Conservation (phyloP, 139 green algal species). For the Ettlia oleoabundans region DNA sequence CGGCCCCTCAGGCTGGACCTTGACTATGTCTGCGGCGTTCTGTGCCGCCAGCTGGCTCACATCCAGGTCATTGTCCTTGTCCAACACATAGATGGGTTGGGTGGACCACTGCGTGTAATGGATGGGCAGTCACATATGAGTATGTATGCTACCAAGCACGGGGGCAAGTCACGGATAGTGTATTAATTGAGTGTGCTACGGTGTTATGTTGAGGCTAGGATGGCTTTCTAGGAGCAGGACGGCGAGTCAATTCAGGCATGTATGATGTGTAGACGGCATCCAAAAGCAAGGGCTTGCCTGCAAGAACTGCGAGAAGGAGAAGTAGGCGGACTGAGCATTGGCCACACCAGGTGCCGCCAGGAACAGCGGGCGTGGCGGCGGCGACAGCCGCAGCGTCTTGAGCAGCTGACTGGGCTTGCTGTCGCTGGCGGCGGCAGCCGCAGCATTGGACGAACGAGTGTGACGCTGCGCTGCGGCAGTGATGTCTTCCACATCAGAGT, state of each 20-base stretch:
- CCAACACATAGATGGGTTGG: slow-evolving; percentile 90
- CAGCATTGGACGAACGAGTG: neutral
- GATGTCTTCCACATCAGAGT: slow-evolving; percentile 22
- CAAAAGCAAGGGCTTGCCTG: neutral
- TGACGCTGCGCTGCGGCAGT: neutral
- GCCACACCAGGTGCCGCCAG: slow-evolving; percentile 88
- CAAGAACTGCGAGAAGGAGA: slow-evolving; percentile 67
- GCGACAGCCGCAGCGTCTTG: slow-evolving; percentile 70
- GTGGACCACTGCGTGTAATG: slow-evolving; percentile 63
- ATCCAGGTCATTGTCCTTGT: slow-evolving; percentile 93
- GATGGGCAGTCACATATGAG: neutral
- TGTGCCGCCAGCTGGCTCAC: slow-evolving; percentile 64
- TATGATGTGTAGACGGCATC: too few species aligned
- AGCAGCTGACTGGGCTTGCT: slow-evolving; percentile 71
- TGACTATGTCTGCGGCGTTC: slow-evolving; percentile 83
- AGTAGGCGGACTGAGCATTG: slow-evolving; percentile 88
- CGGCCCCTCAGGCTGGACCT: slow-evolving; percentile 77
- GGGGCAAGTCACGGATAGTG: too few species aligned
- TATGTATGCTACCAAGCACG: neutral
- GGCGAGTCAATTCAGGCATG: too few species aligned
- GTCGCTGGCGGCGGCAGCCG: neutral
- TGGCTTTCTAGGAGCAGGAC: too few species aligned
- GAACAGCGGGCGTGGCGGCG: slow-evolving; percentile 76
- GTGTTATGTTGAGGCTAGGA: too few species aligned
- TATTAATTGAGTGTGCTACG: too few species aligned